Percentiles rank a stretch among this genome's conserved stretches.
Evolutionary conservation across 805 yeast species (phyloP).

Genomic region (Kluyveromyces aestuarii): DNA sequence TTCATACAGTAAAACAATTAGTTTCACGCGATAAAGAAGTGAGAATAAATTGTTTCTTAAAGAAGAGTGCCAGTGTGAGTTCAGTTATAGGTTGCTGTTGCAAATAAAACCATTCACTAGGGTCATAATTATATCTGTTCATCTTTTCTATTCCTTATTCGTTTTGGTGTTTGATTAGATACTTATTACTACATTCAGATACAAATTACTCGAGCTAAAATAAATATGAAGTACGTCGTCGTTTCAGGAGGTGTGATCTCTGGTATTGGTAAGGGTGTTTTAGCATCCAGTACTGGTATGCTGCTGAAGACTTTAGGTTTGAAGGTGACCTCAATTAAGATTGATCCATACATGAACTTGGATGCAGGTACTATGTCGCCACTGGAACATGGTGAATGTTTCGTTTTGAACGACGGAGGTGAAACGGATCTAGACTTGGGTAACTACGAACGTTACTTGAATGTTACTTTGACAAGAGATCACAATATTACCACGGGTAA

Average conservation of each 20-base stretch:
- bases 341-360: constrained; percentile 97
- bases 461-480: constrained; percentile 84
- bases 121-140: neutral
- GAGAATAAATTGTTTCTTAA: neutral
- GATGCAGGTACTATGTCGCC: constrained; percentile 99
- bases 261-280: constrained; percentile 98
- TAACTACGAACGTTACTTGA: constrained; percentile 93
- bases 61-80: neutral
- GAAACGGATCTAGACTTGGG: constrained; percentile 98
- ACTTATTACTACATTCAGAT: neutral
- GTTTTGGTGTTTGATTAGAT: neutral
- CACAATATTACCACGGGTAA: constrained; percentile 99
- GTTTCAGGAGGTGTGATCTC: constrained; percentile 99
- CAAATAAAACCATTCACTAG: neutral
- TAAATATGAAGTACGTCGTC: constrained; percentile 90
- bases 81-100: neutral
- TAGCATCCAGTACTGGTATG: constrained; percentile 95
- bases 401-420: constrained; percentile 97
- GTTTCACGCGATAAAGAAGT: neutral
- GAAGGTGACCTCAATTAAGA: constrained; percentile 93
- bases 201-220: neutral
- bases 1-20: neutral
- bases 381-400: constrained; percentile 97
- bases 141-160: neutral
- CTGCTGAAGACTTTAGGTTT: constrained; percentile 87